These are phyloP conservation scores for Combretum micranthum DNA, from an alignment of 345 rosid genomes.

Conservation along the genomic window DNA sequence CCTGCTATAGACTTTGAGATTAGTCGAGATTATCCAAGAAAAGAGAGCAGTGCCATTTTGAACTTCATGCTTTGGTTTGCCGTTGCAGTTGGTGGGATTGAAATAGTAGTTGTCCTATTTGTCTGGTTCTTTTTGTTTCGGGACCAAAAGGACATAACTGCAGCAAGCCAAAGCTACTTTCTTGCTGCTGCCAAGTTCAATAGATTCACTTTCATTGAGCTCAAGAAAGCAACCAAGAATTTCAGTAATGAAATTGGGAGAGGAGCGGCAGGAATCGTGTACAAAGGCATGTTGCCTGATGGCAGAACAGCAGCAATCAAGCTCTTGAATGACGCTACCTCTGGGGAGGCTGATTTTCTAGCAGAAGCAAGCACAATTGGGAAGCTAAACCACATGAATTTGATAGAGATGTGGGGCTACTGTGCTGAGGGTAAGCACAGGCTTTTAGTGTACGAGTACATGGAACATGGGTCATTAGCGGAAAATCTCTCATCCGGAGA, in stretches of 20 bases:
- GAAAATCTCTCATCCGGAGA: slow-evolving; percentile 5
- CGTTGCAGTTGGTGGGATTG: slow-evolving; percentile 17
- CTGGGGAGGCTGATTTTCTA: slow-evolving; percentile 14
- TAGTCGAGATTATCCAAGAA: slow-evolving; percentile 14
- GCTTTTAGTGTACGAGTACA: slow-evolving; percentile 20
- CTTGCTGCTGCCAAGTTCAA: no score
- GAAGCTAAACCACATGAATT: no score
- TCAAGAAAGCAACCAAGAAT: no score
- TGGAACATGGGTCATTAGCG: slow-evolving; percentile 16
- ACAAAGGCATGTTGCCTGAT: slow-evolving; percentile 10
- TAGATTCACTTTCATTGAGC: no score
- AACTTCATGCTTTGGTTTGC: slow-evolving; percentile 16
- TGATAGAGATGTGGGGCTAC: no score
- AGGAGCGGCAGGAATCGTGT: slow-evolving; percentile 23
- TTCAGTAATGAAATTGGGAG: slow-evolving; percentile 12
- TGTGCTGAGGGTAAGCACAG: no score
- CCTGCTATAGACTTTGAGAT: neutral
- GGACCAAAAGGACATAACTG: slow-evolving; percentile 5
- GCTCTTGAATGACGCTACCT: slow-evolving; percentile 8
- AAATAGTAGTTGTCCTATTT: slow-evolving; percentile 4
- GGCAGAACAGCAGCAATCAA: slow-evolving; percentile 17
- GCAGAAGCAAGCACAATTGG: no score
- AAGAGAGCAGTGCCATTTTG: neutral
- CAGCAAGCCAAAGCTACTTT: slow-evolving; percentile 4
- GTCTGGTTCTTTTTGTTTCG: slow-evolving; percentile 9